Percentiles rank a stretch among this genome's conserved stretches.
These are phyloP conservation scores for Glycine soja DNA, from an alignment of 306 rosid species.

Conservation along the genomic window DNA sequence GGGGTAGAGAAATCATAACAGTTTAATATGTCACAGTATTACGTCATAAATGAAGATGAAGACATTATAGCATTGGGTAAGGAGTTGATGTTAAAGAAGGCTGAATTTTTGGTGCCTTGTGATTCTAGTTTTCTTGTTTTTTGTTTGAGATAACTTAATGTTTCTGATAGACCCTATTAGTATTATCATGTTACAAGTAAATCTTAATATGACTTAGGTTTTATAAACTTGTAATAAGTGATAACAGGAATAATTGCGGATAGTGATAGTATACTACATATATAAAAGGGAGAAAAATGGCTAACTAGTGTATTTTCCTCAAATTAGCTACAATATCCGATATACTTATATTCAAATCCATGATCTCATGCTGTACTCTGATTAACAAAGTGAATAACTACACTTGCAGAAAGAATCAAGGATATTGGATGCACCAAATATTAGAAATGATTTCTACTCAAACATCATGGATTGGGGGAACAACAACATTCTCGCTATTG, in stretches of 20 bases:
- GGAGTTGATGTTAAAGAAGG: not conserved
- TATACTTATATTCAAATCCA: not conserved
- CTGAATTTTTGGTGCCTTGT: not conserved
- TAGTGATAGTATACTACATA: not conserved
- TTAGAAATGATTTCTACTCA: slow-evolving; percentile 71
- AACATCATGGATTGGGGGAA: slow-evolving; percentile 80
- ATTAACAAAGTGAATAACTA: slow-evolving; percentile 16
- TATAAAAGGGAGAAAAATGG: not conserved
- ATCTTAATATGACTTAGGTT: not conserved
- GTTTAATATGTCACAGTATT: not conserved
- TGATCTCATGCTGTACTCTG: not conserved
- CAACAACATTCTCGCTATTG: slow-evolving; percentile 67
- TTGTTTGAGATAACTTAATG: not conserved
- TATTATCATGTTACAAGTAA: not conserved
- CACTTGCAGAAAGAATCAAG: slow-evolving; percentile 62
- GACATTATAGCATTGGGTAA: not conserved
- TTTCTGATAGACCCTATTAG: not conserved
- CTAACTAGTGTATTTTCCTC: slow-evolving; percentile 11
- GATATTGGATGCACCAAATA: slow-evolving; percentile 74
- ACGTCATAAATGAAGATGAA: not conserved
- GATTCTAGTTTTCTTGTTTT: not conserved
- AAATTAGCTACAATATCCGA: not conserved
- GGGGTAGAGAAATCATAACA: not conserved
- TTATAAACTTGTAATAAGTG: not conserved
- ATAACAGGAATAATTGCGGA: not conserved